Evolutionary conservation across 2,329 filamentous ascomycete species (phyloP).

Genomic region (Ophiobolus disseminans): DNA sequence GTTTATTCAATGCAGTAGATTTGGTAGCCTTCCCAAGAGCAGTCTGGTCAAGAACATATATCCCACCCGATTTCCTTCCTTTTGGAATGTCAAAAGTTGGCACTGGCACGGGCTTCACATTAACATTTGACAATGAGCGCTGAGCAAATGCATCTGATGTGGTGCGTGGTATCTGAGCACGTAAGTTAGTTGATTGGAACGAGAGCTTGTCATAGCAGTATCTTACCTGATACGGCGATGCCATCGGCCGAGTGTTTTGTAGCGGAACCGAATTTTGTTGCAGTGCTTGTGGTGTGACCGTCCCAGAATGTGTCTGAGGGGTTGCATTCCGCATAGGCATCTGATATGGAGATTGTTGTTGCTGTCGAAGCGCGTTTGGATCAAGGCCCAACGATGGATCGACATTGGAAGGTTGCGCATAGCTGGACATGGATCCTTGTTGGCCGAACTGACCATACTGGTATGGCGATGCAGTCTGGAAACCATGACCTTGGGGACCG

Average conservation of each 20-base stretch:
- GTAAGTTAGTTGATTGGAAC: conserved; percentile 23
- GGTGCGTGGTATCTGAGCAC: conserved; percentile 34
- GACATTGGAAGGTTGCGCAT: conserved; percentile 35
- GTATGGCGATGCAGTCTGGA: conserved; percentile 41
- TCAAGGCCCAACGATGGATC: conserved; percentile 38
- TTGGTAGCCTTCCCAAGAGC: conserved; percentile 53
- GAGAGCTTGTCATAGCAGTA: too few relatives aligned
- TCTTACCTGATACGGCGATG: conserved; percentile 42
- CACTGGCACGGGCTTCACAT: conserved; percentile 33
- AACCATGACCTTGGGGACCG: conserved; percentile 24
- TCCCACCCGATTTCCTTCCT: conserved; percentile 48
- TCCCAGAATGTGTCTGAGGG: conserved; percentile 31
- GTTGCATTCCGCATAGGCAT: conserved; percentile 31
- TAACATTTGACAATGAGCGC: conserved; percentile 20
- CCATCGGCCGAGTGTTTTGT: conserved; percentile 25
- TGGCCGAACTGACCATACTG: conserved; percentile 42
- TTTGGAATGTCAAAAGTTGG: conserved; percentile 45
- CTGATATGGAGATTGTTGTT: conserved; percentile 42
- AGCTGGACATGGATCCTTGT: conserved; percentile 27
- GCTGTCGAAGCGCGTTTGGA: conserved; percentile 32
- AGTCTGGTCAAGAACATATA: conserved; percentile 52
- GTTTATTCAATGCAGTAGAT: conserved; percentile 53
- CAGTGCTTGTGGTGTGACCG: conserved; percentile 41
- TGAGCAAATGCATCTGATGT: conserved; percentile 36
- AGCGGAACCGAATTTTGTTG: conserved; percentile 29